Evolutionary conservation across 495 filamentous ascomycete species (phyloP), one percentile per base, ranked within the genome.

Genomic region (Durotheca rogersii): DNA sequence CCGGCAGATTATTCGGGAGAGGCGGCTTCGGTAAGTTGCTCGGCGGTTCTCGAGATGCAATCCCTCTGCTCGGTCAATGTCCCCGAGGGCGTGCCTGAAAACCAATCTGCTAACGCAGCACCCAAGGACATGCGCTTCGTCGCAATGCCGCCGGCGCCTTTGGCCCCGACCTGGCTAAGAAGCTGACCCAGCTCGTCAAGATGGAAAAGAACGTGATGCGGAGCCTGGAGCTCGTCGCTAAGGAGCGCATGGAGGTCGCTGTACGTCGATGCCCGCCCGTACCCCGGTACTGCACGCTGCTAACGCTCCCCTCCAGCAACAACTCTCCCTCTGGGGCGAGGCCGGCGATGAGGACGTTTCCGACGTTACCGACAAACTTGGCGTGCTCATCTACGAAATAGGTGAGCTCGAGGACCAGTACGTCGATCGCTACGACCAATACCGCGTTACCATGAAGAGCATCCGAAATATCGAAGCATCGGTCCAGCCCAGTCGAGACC

Each of bases 141-240:
- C 88, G 87, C 69, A 88, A 87, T 44, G 78, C 90, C 41, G 92
- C 91, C 47, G 93, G 93, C 48, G 88, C 90, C 64, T 97, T 94
- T 69, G 94, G 93, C 47, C 94, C 93, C 47, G 93, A 98, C 47
- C 85, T 98, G 21, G 86, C 94, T 43, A 92, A 93, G 78, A 98
- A 98, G 82, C 83, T 98, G 46, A 85, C 91, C 18, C 89, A 95
- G 77, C 82, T 98, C 27, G 93, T 98, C 51, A 97, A 98, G 79
- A 97, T 98, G 94, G 93, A 98, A 76, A 98, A 98, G 86, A 97
- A 98, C 64, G 86, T 95, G 37, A 98, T 98, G 93, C 88, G 93
- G 63, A 96, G 90, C 67, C 84, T 98, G 81, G 93, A 97, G 68
- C 76, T 92, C 41, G 93, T 97, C 31, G 88, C 90, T 23, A 83